These are phyloP conservation scores for Apiospora malaysiana DNA, from an alignment of 2,329 filamentous ascomycete genomes.

Conservation along the genomic window DNA sequence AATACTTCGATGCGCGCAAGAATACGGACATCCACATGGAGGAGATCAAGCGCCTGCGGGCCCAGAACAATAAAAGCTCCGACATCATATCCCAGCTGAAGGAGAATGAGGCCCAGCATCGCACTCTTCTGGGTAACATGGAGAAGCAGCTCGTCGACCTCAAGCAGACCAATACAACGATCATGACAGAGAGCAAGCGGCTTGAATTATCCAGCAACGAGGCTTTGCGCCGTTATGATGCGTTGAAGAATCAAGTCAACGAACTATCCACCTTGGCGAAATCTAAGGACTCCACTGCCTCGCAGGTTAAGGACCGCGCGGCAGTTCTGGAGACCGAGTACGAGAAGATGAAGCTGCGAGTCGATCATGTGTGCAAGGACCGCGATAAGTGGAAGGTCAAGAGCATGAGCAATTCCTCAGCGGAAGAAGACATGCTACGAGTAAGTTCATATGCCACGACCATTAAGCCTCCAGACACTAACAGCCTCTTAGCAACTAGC, in stretches of 20 bases:
- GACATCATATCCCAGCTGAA: constrained; percentile 95
- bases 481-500: constrained; percentile 55
- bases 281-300: constrained; percentile 71
- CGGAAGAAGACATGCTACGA: constrained; percentile 84
- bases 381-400: constrained; percentile 86
- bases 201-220: constrained; percentile 77
- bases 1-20: constrained; percentile 96
- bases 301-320: constrained; percentile 60
- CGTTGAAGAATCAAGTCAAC: constrained; percentile 74
- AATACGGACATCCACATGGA: constrained; percentile 84
- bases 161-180: constrained; percentile 75
- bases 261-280: constrained; percentile 79
- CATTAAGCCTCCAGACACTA: background rate
- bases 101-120: constrained; percentile 81
- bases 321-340: constrained; percentile 74
- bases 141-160: constrained; percentile 90
- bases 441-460: constrained; percentile 59
- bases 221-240: constrained; percentile 71
- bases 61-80: constrained; percentile 86
- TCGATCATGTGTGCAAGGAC: constrained; percentile 82
- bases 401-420: constrained; percentile 78
- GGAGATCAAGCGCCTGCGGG: constrained; percentile 79
- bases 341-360: constrained; percentile 77
- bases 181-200: constrained; percentile 75
- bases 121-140: constrained; percentile 78